Evolutionary conservation across 2,329 filamentous ascomycete genomes (phyloP), one percentile per base, ranked within the genome.

Genomic region (Camillea tinctor): DNA sequence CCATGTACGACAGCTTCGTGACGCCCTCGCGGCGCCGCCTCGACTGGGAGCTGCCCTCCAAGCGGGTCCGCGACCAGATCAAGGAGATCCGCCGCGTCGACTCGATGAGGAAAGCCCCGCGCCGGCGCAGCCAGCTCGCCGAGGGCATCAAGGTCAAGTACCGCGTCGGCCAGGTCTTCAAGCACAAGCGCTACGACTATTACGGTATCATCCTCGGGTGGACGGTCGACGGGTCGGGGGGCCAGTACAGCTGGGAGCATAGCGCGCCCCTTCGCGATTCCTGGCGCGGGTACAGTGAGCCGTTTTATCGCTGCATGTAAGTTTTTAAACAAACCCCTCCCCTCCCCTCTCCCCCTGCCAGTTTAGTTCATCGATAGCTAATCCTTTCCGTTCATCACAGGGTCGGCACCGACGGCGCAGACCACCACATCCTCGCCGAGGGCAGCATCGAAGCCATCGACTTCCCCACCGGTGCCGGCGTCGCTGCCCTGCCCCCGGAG

Each of bases 281-380:
- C 2, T 66, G 67, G 64, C 61, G 62, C 30, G 77, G 80, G n/a
- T 77, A 80, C 56, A 88, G 86, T 1, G 78, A 92, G 75, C 88
- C 87, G 36, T 97, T 92, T 68, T 97, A 97, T 73, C 90, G 93
- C 67, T 91, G 91, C 69, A 80, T 97, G 92, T 97, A 78, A 82
- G 92, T 86, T 50, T 54, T 52, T 36, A 40, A 44, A 44, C 15
- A 9, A 44, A 58, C 40, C 54, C 59, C 53, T 49, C 54, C 56
- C 53, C 59, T 49, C 56, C 20, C 52, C 51, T 58, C 23, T 23
- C 59, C 73, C 55, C 69, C 64, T 58, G 21, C 65, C 51, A n/a
- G n/a, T n/a, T n/a, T n/a, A n/a, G n/a, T n/a, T n/a, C n/a, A n/a
- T n/a, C n/a, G n/a, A n/a, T n/a, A n/a, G n/a, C n/a, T n/a, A n/a